Evolutionary conservation across 2,329 filamentous ascomycete species (phyloP).

Genomic region (Podosphaera fusca): DNA sequence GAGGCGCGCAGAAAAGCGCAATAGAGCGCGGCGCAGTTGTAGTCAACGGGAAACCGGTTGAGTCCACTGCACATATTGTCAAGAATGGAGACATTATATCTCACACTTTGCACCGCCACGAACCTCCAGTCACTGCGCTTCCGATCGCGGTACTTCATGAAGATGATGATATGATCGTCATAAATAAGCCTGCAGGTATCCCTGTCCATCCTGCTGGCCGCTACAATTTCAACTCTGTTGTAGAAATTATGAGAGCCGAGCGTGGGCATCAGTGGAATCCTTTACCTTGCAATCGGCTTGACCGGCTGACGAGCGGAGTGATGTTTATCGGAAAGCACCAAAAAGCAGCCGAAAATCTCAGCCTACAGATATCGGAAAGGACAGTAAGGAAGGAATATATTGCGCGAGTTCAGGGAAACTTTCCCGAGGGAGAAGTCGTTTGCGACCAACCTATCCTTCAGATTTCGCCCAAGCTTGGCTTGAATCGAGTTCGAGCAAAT

Average conservation of each 20-base stretch:
- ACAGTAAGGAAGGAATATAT: constrained; percentile 91
- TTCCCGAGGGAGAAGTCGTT: constrained; percentile 73
- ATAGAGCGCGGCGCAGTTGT: constrained; percentile 60
- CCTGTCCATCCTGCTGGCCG: constrained; percentile 88
- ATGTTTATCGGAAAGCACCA: constrained; percentile 93
- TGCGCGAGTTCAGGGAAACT: constrained; percentile 71
- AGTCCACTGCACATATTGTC: constrained; percentile 42
- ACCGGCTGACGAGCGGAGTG: constrained; percentile 80
- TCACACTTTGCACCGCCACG: constrained; percentile 85
- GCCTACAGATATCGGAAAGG: constrained; percentile 51
- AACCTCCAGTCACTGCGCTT: constrained; percentile 70
- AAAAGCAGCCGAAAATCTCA: constrained; percentile 54
- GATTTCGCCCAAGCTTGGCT: constrained; percentile 81
- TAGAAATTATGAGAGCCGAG: constrained; percentile 80
- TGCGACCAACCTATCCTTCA: constrained; percentile 86
- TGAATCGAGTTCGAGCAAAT: constrained; percentile 84
- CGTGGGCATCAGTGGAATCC: constrained; percentile 30
- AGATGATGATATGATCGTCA: constrained; percentile 80
- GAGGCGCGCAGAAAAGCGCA: constrained; percentile 33
- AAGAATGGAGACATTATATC: constrained; percentile 81
- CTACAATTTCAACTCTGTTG: constrained; percentile 85
- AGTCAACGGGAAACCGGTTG: constrained; percentile 52
- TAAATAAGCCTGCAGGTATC: constrained; percentile 87
- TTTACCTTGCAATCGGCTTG: constrained; percentile 72
- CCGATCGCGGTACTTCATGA: constrained; percentile 71